Base-by-base conservation (phyloP, 2,329 filamentous ascomycete genomes). In the Pseudogymnoascus sp. region DNA sequence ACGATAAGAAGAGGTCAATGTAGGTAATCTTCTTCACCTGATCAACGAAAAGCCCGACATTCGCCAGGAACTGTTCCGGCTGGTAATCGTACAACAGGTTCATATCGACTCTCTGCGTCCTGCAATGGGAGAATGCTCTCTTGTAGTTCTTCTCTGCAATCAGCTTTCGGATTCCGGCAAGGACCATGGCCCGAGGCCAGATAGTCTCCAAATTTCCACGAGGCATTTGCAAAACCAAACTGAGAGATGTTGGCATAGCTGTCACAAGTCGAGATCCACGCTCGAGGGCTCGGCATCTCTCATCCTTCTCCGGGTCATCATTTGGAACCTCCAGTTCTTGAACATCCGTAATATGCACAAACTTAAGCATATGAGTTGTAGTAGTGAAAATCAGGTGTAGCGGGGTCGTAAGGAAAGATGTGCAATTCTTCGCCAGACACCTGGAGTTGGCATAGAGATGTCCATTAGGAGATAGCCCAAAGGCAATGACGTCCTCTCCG, bases 171-270 rank as follows among this genome's bases (percentile, higher is more conserved):
- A 99, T 96, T 26, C 92, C 93, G 1, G 92, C 91, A 60, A 99
- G 80, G 0, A 99, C 93, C 77, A 99, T 87, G 13, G 93, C 93
- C 65, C 95, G 84, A 15, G 95, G 95, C 72, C 88, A 97, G 60
- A 97, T 93, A 0, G 93, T 97, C 76, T 99, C 95, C 1, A 97
- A 78, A 69, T 99, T 99, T 19, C 95, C 95, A 70, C 95, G 84
- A 1, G 95, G 95, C 90, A 97, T 97, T 74, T 99, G 95, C 3
- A 99, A 79, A 0, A 96, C 85, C 8, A 99, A 80, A 62, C 87
- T 89, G 76, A 96, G 95, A 42, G 86, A 89, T 3, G 91, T 90
- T 1, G 95, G 93, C 75, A 96, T 93, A 28, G 92, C 91, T 0
- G 91, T 95, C 21, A 99, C 87, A 13, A 99, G 82, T 60, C 86